Evolutionary conservation across 1,284 basidiomycete species (phyloP).

Genomic region (Cryptococcus sp.): DNA sequence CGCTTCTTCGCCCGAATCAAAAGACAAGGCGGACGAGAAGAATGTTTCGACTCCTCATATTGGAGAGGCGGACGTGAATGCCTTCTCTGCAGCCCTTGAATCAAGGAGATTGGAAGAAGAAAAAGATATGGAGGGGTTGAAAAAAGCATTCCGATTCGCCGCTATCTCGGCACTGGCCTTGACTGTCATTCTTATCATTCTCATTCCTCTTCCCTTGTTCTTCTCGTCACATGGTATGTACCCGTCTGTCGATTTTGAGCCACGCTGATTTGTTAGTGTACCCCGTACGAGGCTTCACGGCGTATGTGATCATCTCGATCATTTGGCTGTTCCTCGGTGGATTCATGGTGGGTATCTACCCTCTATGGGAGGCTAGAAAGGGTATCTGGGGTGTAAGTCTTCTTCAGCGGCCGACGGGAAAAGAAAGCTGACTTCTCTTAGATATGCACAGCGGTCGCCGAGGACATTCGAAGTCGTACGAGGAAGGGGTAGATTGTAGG

Average conservation of each 20-base stretch:
- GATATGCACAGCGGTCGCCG: neutral
- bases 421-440: neutral
- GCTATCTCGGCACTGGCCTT: conserved; percentile 64
- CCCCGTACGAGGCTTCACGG: conserved; percentile 62
- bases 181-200: conserved; percentile 47
- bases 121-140: conserved; percentile 56
- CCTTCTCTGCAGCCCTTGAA: conserved; percentile 6
- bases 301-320: conserved; percentile 63
- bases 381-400: conserved; percentile 41
- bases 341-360: conserved; percentile 73
- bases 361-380: conserved; percentile 72
- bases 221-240: conserved; percentile 58
- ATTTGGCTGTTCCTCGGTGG: conserved; percentile 75
- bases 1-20: conserved; percentile 5
- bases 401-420: neutral
- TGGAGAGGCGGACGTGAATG: neutral
- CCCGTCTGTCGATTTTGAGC: neutral
- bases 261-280: conserved; percentile 51
- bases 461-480: neutral
- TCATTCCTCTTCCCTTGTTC: conserved; percentile 79
- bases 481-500: too few relatives aligned
- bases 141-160: conserved; percentile 72
- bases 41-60: neutral
- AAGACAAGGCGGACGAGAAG: conserved; percentile 24
- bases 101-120: conserved; percentile 50